Evolutionary conservation across 1,284 basidiomycete species (phyloP), one percentile per base, ranked within the genome.

Genomic region (Ceratobasidium papillatum): DNA sequence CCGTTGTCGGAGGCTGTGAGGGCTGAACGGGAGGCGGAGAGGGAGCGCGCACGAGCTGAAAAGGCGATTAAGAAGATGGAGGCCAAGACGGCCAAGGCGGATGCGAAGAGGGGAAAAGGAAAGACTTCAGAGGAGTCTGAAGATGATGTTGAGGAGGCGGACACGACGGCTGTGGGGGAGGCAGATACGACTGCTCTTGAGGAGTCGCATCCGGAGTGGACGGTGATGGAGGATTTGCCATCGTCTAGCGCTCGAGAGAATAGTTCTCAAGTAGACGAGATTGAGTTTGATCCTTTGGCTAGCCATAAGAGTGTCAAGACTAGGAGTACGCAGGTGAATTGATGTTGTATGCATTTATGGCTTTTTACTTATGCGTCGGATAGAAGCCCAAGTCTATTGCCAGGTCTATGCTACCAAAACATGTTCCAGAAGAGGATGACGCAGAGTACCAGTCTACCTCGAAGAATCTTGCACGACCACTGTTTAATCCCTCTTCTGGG

Each of bases 1-100:
- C 78, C 77, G 9, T 64, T 81, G 19, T 75, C 80, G 8, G 79
- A 78, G 11, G 80, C 81, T 74, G 80, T 80, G 76, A 81, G 80
- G 62, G 81, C 79, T 0, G 75, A 77, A 14, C 74, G 78, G 7
- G 79, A 79, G 36, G 81, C 81, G 14, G 78, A 80, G 71, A 80
- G 77, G 75, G 74, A 80, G 58, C 65, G 65, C 7, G 22, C 43
- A 25, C 51, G 51, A 22, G 65, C 65, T 36, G 65, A 69, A 43
- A 69, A 43, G 52, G 65, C 65, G 32, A 69, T 69, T 32, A 27
- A 69, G 36, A 54, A 45, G 27, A 14, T 69, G 4, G 65, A 69
- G 36, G 51, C 51, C 22, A 54, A 43, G 36, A 69, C 65, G 1
- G 65, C 65, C 32, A 51, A 51, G 14, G 65, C 65, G 65, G 43